Conservation (phyloP, 176 grass and related monocot species). For the Bromus sterilis region DNA sequence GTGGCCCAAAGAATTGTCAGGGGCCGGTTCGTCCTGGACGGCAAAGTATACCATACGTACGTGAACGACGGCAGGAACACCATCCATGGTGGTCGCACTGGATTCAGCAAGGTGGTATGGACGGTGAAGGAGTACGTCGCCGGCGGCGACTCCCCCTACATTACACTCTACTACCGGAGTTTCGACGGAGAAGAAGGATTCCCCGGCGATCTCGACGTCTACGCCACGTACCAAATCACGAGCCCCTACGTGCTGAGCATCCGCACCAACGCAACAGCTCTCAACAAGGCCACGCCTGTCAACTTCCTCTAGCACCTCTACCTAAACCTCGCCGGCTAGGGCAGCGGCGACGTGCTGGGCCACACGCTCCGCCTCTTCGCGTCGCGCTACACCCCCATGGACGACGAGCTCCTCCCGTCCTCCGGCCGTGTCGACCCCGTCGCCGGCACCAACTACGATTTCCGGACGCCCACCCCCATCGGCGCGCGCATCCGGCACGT, state of each 20-base stretch:
- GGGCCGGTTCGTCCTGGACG: slow-evolving; percentile 54
- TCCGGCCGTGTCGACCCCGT: slow-evolving; percentile 44
- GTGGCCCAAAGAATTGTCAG: slow-evolving; percentile 58
- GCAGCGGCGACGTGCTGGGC: slow-evolving; percentile 51
- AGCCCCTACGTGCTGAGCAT: slow-evolving; percentile 34
- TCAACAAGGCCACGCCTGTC: slow-evolving; percentile 62
- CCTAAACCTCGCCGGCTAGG: slow-evolving; percentile 63
- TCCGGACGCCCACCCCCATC: slow-evolving; percentile 27
- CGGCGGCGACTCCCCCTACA: slow-evolving; percentile 50
- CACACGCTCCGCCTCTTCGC: slow-evolving; percentile 58
- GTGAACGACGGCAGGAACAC: slow-evolving; percentile 63
- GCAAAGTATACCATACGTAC: slow-evolving; percentile 41
- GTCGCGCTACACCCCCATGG: slow-evolving; percentile 30
- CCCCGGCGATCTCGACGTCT: slow-evolving; percentile 58
- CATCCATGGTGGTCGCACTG: slow-evolving; percentile 58
- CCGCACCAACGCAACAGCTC: slow-evolving; percentile 40
- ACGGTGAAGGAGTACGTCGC: slow-evolving; percentile 47
- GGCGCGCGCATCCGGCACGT: slow-evolving; percentile 49
- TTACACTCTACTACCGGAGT: slow-evolving; percentile 72
- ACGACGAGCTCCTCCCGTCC: slow-evolving; percentile 44
- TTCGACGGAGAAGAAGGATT: slow-evolving; percentile 80
- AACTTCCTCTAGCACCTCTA: slow-evolving; percentile 64
- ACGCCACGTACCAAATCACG: slow-evolving; percentile 69
- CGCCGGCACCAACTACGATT: slow-evolving; percentile 51
- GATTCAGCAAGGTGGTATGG: slow-evolving; percentile 66